Evolutionary conservation across 148 eudicot species (phyloP).

Genomic region (Bassia scoparia): DNA sequence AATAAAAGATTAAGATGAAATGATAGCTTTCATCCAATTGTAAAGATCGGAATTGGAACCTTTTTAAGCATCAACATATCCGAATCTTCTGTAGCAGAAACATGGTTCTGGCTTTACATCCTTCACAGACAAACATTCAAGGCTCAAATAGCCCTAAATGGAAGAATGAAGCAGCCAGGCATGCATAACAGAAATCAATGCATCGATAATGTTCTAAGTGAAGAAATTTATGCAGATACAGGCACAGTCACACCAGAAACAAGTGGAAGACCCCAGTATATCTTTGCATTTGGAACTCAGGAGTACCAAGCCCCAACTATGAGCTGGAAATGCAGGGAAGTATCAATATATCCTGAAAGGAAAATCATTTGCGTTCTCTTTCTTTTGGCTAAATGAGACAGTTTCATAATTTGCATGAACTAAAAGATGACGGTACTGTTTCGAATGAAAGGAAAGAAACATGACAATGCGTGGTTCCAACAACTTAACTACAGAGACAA

Average conservation of each 20-base stretch:
- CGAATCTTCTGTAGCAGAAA: slow-evolving; percentile 32
- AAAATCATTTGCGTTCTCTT: slow-evolving; percentile 18
- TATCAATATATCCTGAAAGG: slow-evolving; percentile 47
- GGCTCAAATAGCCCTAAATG: slow-evolving; percentile 43
- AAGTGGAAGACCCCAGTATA: slow-evolving; percentile 45
- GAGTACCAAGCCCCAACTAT: slow-evolving; percentile 47
- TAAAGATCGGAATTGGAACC: slow-evolving; percentile 33
- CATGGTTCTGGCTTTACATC: slow-evolving; percentile 41
- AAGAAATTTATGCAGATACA: slow-evolving; percentile 31
- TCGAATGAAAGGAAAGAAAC: not conserved
- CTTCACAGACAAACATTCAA: slow-evolving; percentile 38
- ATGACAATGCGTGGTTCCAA: not conserved
- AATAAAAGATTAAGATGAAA: slow-evolving; percentile 14
- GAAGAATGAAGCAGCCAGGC: slow-evolving; percentile 34
- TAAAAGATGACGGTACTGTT: not conserved
- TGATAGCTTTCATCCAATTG: slow-evolving; percentile 22
- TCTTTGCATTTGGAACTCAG: slow-evolving; percentile 45
- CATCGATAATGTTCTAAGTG: slow-evolving; percentile 32
- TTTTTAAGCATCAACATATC: slow-evolving; percentile 33
- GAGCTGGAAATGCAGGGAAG: slow-evolving; percentile 72
- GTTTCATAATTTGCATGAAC: slow-evolving; percentile 31
- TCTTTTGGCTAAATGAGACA: slow-evolving; percentile 24
- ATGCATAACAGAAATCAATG: slow-evolving; percentile 26
- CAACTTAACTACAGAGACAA: not conserved
- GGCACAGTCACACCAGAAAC: slow-evolving; percentile 39